phyloP scores from a whole-genome alignment of 2,329 filamentous ascomycete species.

The Periconia sp. region DNA sequence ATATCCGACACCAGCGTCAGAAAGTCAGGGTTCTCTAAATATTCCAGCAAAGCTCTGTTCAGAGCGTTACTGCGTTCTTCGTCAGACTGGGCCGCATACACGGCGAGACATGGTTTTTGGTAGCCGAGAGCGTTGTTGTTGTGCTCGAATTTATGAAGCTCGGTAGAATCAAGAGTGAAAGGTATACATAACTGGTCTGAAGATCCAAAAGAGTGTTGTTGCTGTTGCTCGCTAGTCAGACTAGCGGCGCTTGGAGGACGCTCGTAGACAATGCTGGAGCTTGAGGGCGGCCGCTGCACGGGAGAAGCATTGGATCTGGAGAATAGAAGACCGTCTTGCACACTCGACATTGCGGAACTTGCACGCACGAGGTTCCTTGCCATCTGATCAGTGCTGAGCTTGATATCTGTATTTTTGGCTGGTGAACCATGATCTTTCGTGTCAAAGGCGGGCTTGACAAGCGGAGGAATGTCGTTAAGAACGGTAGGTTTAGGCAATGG shows the following conservation, averaged over 20 bases:
- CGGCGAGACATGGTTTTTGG: slow-evolving; percentile 13
- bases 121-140: neutral
- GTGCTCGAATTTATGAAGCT: neutral
- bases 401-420: slow-evolving; percentile 6
- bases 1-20: slow-evolving; percentile 54
- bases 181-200: slow-evolving; percentile 6
- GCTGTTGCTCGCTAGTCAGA: slow-evolving; percentile 9
- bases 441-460: neutral
- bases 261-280: slow-evolving; percentile 15
- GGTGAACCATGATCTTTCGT: slow-evolving; percentile 1
- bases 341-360: slow-evolving; percentile 2
- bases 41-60: slow-evolving; percentile 54
- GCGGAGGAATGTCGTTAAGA: slow-evolving; percentile 8
- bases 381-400: slow-evolving; percentile 10
- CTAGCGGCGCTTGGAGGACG: slow-evolving; percentile 21
- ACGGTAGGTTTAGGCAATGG: slow-evolving; percentile 41
- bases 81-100: slow-evolving; percentile 43
- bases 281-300: slow-evolving; percentile 9
- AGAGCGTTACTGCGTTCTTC: slow-evolving; percentile 47
- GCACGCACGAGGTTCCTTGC: neutral
- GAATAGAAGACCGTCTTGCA: slow-evolving; percentile 8
- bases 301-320: slow-evolving; percentile 8
- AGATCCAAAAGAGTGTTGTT: slow-evolving; percentile 2
- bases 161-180: slow-evolving; percentile 4
- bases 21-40: slow-evolving; percentile 54